A percentile compares a stretch with the other conserved stretches of the same genome.
phyloP scores from a whole-genome alignment of 306 rosid species.

The Rosa multiflora region DNA sequence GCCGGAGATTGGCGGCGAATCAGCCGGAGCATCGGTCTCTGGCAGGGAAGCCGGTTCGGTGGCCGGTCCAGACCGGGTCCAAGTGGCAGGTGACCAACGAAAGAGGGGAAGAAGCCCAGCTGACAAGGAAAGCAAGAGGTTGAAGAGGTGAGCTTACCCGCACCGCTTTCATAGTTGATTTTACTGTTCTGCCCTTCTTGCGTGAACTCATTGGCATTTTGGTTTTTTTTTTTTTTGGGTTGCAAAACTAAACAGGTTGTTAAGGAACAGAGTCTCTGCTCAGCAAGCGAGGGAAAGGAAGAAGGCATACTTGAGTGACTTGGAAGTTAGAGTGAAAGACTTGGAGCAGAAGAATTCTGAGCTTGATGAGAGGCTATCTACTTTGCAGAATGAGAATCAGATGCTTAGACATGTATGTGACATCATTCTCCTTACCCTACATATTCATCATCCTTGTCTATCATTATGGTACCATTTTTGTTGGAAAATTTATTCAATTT shows the following conservation, averaged over 20 bases:
- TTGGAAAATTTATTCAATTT: not conserved
- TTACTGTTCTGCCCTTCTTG: conserved; percentile 14
- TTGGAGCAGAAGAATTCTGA: conserved; percentile 83
- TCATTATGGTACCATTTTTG: not conserved
- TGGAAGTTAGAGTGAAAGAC: conserved; percentile 73
- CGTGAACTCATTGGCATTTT: conserved; percentile 27
- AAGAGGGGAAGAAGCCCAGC: conserved; percentile 92
- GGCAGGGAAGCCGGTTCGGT: conserved; percentile 53
- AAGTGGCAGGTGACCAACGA: conserved; percentile 63
- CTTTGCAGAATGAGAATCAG: conserved; percentile 95
- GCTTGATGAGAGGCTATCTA: conserved; percentile 78
- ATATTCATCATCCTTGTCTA: not conserved
- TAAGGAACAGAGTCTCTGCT: conserved; percentile 96
- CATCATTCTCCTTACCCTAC: not conserved
- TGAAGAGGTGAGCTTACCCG: conserved; percentile 64
- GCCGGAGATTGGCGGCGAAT: conserved; percentile 90
- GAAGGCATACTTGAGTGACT: conserved; percentile 79
- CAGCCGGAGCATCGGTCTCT: conserved; percentile 77
- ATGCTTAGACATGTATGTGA: conserved; percentile 91
- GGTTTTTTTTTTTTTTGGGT: not conserved
- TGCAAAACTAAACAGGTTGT: conserved; percentile 44
- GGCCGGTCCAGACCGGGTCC: conserved; percentile 66
- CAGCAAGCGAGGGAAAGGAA: conserved; percentile 99
- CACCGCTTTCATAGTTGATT: not conserved
- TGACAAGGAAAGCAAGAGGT: conserved; percentile 93